Percentiles rank a stretch among this genome's conserved stretches.
These are phyloP conservation scores for Salix dunnii DNA, from an alignment of 345 rosid genomes.

Conservation along the genomic window DNA sequence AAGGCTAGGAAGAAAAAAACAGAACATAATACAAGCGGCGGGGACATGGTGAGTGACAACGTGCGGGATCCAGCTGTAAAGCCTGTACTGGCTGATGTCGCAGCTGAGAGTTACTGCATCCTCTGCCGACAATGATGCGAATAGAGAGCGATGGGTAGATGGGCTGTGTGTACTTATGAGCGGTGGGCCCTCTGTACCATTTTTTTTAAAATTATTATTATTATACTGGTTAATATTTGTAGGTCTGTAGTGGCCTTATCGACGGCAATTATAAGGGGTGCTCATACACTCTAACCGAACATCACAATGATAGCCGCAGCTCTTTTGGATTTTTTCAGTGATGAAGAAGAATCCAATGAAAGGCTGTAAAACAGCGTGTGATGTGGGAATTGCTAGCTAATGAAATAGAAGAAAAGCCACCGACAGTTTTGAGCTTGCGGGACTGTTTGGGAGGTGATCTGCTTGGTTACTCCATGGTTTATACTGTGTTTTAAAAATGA, in stretches of 20 bases:
- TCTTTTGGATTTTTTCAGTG: not conserved
- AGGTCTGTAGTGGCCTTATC: not conserved
- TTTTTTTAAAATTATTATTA: too few species aligned
- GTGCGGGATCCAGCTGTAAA: slow-evolving; percentile 21
- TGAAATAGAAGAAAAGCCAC: not conserved
- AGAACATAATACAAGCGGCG: too few species aligned
- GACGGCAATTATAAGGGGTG: not conserved
- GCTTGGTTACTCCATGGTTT: too few species aligned
- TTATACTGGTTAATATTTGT: not conserved
- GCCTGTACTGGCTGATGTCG: not conserved
- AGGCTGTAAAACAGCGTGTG: not conserved
- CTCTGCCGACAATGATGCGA: not conserved
- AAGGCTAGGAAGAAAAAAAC: too few species aligned
- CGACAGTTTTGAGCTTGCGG: slow-evolving; percentile 1
- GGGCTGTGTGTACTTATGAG: not conserved
- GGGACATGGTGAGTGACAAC: too few species aligned
- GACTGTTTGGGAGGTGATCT: not conserved
- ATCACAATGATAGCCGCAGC: not conserved
- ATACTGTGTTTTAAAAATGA: too few species aligned
- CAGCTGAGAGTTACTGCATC: not conserved
- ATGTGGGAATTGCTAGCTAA: too few species aligned
- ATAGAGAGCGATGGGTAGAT: not conserved
- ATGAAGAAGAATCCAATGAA: not conserved
- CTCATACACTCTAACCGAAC: not conserved
- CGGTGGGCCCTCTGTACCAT: not conserved